Evolutionary conservation across 2,329 filamentous ascomycete species (phyloP).

Genomic region (Botrytis cinerea): DNA sequence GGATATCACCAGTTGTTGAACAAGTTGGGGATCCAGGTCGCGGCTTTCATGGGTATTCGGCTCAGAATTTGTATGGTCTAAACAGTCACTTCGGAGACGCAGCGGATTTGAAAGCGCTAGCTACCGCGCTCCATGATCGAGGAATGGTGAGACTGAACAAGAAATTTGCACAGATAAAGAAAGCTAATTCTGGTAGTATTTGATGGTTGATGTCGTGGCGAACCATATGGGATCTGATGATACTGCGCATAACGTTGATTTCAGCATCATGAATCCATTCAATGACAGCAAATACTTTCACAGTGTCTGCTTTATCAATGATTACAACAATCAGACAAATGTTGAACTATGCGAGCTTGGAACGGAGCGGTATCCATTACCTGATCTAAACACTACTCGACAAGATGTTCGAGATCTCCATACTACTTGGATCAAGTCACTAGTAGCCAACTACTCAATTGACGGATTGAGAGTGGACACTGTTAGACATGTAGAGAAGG

Average conservation of each 20-base stretch:
- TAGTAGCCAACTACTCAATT: slow-evolving; percentile 42
- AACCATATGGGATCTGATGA: slow-evolving; percentile 48
- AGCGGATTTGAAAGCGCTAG: slow-evolving; percentile 50
- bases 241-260: slow-evolving; percentile 43
- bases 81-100: slow-evolving; percentile 52
- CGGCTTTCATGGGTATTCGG: slow-evolving; percentile 51
- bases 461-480: slow-evolving; percentile 55
- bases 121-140: slow-evolving; percentile 47
- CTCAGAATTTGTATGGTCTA: slow-evolving; percentile 49
- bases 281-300: slow-evolving; percentile 43
- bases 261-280: slow-evolving; percentile 46
- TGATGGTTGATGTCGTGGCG: slow-evolving; percentile 55
- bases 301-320: slow-evolving; percentile 41
- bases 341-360: slow-evolving; percentile 37
- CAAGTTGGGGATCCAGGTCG: slow-evolving; percentile 43
- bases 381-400: slow-evolving; percentile 39
- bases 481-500: slow-evolving; percentile 49
- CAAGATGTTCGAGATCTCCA: slow-evolving; percentile 31
- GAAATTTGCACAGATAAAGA: too few species aligned
- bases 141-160: slow-evolving; percentile 41
- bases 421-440: slow-evolving; percentile 34
- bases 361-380: slow-evolving; percentile 37
- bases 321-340: slow-evolving; percentile 44
- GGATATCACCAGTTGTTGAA: slow-evolving; percentile 49
- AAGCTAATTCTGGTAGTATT: slow-evolving; percentile 40